phyloP scores from a whole-genome alignment of 73 alveolate species.

The Paramecium caudatum region DNA sequence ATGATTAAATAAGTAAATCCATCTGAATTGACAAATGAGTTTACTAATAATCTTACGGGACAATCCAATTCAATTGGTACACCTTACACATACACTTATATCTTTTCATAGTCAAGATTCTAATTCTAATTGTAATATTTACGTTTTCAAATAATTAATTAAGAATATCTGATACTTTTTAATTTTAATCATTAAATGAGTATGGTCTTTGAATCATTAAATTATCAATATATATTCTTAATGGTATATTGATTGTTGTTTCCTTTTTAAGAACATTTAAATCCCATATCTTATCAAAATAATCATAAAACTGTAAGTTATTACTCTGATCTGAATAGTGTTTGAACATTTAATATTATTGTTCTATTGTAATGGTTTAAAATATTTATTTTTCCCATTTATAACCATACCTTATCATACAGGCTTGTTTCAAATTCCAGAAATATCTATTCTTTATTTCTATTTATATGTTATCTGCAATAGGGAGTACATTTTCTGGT shows the following conservation, averaged over 20 bases:
- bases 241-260: conserved; percentile 8
- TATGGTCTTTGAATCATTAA: conserved; percentile 39
- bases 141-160: conserved; percentile 7
- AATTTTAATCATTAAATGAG: neutral
- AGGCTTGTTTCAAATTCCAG: conserved; percentile 60
- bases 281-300: conserved; percentile 62
- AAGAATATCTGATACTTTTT: neutral
- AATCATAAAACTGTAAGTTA: conserved; percentile 29
- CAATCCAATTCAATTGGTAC: neutral
- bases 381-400: conserved; percentile 43
- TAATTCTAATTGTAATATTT: neutral
- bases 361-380: conserved; percentile 28
- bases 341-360: conserved; percentile 59
- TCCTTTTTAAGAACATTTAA: neutral
- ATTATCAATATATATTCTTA: conserved; percentile 34
- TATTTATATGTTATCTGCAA: neutral
- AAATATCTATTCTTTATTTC: conserved; percentile 54
- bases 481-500: conserved; percentile 58
- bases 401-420: conserved; percentile 35
- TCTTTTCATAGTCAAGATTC: neutral
- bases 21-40: conserved; percentile 45
- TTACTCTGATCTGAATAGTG: conserved; percentile 21
- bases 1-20: conserved; percentile 42
- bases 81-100: neutral
- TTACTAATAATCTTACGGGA: conserved; percentile 7